phyloP scores from a whole-genome alignment of 164 flowering plant genomes.

The Sextonia rubra region DNA sequence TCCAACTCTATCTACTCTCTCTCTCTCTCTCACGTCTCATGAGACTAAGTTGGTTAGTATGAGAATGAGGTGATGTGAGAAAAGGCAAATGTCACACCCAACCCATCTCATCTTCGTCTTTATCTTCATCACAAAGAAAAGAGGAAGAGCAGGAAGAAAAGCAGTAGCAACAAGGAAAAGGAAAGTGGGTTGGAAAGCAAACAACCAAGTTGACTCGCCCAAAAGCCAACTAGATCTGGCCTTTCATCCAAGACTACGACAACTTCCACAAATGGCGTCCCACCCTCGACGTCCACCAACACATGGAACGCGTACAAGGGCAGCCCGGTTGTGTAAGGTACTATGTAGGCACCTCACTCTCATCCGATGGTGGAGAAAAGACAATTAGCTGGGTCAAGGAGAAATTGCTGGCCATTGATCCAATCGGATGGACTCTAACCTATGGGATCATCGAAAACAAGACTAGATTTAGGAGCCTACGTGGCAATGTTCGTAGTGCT shows the following conservation, averaged over 20 bases:
- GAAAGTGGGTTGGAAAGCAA: slow-evolving; percentile 41
- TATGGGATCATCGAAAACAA: slow-evolving; percentile 51
- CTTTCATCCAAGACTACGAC: slow-evolving; percentile 38
- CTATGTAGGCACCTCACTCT: slow-evolving; percentile 21
- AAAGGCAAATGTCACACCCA: too few relatives aligned
- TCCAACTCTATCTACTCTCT: too few relatives aligned
- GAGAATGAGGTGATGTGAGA: too few relatives aligned
- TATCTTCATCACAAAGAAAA: too few relatives aligned
- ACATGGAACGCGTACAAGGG: slow-evolving; percentile 29
- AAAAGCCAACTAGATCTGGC: slow-evolving; percentile 37
- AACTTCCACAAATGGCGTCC: slow-evolving; percentile 43
- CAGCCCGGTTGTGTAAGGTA: slow-evolving; percentile 43
- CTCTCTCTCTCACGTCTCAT: too few relatives aligned
- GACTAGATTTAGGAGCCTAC: slow-evolving; percentile 23
- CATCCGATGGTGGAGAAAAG: not conserved
- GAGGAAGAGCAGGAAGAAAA: too few relatives aligned
- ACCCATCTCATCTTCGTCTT: too few relatives aligned
- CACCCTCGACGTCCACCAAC: slow-evolving; percentile 20
- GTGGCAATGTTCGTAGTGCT: slow-evolving; percentile 24
- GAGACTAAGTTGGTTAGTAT: too few relatives aligned
- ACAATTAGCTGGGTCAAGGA: slow-evolving; percentile 44
- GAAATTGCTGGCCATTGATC: slow-evolving; percentile 34
- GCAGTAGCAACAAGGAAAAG: too few relatives aligned
- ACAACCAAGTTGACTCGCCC: slow-evolving; percentile 18
- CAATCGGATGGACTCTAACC: slow-evolving; percentile 21